Evolutionary conservation across 176 grass and related monocot genomes (phyloP).

Genomic region (Bonia amplexicaulis): DNA sequence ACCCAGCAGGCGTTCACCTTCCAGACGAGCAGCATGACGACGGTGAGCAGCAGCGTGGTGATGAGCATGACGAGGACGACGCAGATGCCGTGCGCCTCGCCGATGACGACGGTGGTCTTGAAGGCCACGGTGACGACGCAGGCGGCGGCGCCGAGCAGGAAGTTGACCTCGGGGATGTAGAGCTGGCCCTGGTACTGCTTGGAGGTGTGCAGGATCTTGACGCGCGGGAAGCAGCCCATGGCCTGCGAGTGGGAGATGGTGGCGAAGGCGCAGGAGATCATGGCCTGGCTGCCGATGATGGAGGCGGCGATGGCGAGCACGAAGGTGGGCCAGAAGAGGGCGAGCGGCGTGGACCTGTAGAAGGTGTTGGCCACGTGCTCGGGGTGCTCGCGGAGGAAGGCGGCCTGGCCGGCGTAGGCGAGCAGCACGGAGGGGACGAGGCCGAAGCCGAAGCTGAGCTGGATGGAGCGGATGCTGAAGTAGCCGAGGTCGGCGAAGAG

Average conservation of each 20-base stretch:
- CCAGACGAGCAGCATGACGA: conserved; percentile 61
- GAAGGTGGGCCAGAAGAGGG: conserved; percentile 53
- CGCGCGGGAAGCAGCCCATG: conserved; percentile 59
- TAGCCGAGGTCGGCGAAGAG: conserved; percentile 69
- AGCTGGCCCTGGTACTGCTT: conserved; percentile 54
- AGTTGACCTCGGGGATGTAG: conserved; percentile 67
- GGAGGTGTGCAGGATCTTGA: conserved; percentile 58
- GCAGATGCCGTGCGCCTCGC: conserved; percentile 71
- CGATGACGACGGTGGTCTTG: conserved; percentile 44
- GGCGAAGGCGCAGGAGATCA: conserved; percentile 69
- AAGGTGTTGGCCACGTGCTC: conserved; percentile 43
- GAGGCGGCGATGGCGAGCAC: conserved; percentile 48
- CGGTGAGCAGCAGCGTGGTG: conserved; percentile 45
- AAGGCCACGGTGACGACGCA: conserved; percentile 42
- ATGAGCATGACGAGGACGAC: conserved; percentile 66
- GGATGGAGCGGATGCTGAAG: conserved; percentile 65
- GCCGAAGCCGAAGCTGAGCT: conserved; percentile 46
- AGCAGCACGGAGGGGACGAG: conserved; percentile 55
- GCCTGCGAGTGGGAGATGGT: conserved; percentile 58
- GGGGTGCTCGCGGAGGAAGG: conserved; percentile 35
- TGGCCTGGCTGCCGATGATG: conserved; percentile 63
- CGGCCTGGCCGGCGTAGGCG: conserved; percentile 70
- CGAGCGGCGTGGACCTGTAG: conserved; percentile 46
- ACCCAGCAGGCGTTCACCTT: conserved; percentile 37
- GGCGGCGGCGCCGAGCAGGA: conserved; percentile 29